Conservation (phyloP, 495 filamentous ascomycete species). For the Friedmanniomyces simplex region DNA sequence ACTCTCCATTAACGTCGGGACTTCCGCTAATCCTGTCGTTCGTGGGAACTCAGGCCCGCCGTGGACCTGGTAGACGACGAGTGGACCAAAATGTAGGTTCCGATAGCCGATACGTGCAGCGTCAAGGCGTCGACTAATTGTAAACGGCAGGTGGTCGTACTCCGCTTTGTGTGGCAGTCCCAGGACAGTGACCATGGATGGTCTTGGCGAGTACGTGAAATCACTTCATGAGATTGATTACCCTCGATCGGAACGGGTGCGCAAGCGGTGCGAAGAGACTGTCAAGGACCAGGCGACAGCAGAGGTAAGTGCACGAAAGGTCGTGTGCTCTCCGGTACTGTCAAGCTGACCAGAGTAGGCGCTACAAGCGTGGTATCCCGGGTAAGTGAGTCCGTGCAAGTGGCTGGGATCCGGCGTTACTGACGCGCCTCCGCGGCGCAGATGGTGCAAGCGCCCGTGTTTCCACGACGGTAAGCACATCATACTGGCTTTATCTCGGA, state of each 20-base stretch:
- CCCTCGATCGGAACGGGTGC: constrained; percentile 23
- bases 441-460: constrained; percentile 31
- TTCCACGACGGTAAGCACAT: constrained; percentile 35
- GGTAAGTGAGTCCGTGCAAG: background rate
- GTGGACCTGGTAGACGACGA: constrained; percentile 27
- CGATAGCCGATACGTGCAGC: too few relatives aligned
- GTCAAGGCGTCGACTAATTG: too few relatives aligned
- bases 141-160: constrained; percentile 28
- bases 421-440: too few relatives aligned
- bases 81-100: background rate
- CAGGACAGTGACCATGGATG: constrained; percentile 30
- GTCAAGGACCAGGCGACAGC: constrained; percentile 29
- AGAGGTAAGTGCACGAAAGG: background rate
- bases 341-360: constrained; percentile 3
- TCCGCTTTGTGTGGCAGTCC: constrained; percentile 35
- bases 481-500: background rate
- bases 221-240: constrained; percentile 20
- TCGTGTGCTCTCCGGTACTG: too few relatives aligned
- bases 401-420: too few relatives aligned
- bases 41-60: constrained; percentile 23
- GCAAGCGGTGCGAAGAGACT: constrained; percentile 21
- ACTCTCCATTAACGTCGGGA: too few relatives aligned
- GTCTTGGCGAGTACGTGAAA: constrained; percentile 32
- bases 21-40: too few relatives aligned
- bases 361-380: constrained; percentile 29